A percentile compares a stretch with the other conserved stretches of the same genome.
Conservation (phyloP, 1,139 yeast species). For the Schwanniomyces etchellsii region DNA sequence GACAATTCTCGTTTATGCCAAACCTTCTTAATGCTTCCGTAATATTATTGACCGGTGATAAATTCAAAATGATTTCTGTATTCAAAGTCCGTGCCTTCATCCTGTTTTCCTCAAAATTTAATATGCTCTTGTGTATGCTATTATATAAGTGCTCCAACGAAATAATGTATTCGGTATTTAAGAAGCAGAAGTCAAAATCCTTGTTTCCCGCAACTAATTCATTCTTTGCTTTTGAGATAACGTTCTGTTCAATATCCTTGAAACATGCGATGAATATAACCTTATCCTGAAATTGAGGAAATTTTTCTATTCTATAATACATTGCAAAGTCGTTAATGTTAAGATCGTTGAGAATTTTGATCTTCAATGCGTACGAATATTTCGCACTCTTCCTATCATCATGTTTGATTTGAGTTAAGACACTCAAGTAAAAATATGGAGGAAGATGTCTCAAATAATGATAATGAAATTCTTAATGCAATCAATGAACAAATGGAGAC, state of each 20-base stretch:
- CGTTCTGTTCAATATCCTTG: slow-evolving; percentile 12
- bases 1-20: slow-evolving; percentile 30
- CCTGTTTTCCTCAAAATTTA: slow-evolving; percentile 17
- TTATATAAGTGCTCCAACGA: slow-evolving; percentile 32
- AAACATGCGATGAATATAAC: slow-evolving; percentile 21
- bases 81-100: slow-evolving; percentile 38
- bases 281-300: slow-evolving; percentile 31
- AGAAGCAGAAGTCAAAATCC: slow-evolving; percentile 36
- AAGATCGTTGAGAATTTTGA: too few relatives aligned
- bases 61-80: slow-evolving; percentile 36
- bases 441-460: too few relatives aligned
- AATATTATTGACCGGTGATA: slow-evolving; percentile 40
- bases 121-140: slow-evolving; percentile 31
- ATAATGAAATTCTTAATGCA: too few relatives aligned
- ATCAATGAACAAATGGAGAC: too few relatives aligned
- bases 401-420: too few relatives aligned
- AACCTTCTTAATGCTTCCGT: slow-evolving; percentile 39
- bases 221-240: slow-evolving; percentile 20
- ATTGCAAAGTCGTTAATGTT: too few relatives aligned
- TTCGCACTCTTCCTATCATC: too few relatives aligned
- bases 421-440: too few relatives aligned
- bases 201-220: slow-evolving; percentile 25
- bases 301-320: slow-evolving; percentile 10
- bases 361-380: too few relatives aligned
- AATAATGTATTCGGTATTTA: slow-evolving; percentile 31